Percentiles rank a stretch among this genome's conserved stretches.
Evolutionary conservation across 345 rosid species (phyloP).

Genomic region (Citrus maxima): DNA sequence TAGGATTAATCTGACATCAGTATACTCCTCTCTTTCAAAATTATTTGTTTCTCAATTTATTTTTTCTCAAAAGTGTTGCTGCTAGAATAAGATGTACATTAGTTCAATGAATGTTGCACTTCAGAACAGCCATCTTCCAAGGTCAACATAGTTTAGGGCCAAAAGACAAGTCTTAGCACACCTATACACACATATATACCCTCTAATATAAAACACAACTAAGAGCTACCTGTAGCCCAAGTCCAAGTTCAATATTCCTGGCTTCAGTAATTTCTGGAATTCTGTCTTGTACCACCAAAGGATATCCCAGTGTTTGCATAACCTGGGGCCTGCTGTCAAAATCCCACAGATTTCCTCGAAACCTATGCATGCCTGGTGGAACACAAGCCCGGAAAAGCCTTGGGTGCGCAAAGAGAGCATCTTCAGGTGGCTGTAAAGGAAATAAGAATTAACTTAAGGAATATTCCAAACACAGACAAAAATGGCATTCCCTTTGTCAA

Average conservation of each 20-base stretch:
- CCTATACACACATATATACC: background rate
- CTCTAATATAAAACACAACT: background rate
- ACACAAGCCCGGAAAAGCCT: constrained; percentile 95
- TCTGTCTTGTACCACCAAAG: constrained; percentile 60
- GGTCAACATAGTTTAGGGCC: background rate
- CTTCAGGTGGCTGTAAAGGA: constrained; percentile 76
- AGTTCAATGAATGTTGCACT: background rate
- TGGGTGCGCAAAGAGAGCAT: constrained; percentile 90
- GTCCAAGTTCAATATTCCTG: constrained; percentile 90
- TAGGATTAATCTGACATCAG: background rate
- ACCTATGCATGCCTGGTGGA: constrained; percentile 97
- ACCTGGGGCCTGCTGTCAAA: constrained; percentile 80
- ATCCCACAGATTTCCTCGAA: constrained; percentile 97
- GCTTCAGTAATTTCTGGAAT: constrained; percentile 90
- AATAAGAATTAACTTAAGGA: background rate
- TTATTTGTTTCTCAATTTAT: background rate
- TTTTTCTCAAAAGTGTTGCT: background rate
- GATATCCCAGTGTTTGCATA: constrained; percentile 75
- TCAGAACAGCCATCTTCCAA: background rate
- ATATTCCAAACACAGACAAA: background rate
- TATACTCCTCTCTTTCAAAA: background rate
- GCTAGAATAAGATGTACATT: background rate
- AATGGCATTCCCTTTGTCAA: background rate
- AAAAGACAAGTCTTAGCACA: background rate
- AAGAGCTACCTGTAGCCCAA: constrained; percentile 76